Conservation (phyloP, 495 filamentous ascomycete genomes). For the Annulohypoxylon stygium region DNA sequence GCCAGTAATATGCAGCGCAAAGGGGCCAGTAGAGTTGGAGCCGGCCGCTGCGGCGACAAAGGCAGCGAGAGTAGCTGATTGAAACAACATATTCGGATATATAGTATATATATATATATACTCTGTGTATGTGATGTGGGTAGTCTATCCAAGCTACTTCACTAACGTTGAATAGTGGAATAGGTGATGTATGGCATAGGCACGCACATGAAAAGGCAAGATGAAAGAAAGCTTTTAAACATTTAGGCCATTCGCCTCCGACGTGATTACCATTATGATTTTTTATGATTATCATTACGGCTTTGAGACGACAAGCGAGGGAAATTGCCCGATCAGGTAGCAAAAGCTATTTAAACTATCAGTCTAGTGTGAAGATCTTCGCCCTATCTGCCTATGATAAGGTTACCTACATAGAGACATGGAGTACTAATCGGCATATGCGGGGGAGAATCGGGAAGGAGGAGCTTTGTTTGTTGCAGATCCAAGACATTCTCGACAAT, state of each 20-base stretch:
- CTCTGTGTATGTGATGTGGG: too few species aligned
- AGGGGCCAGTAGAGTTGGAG: constrained; percentile 42
- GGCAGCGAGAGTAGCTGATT: constrained; percentile 18
- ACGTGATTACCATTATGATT: constrained; percentile 19
- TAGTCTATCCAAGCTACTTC: background rate
- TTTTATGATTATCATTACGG: constrained; percentile 22
- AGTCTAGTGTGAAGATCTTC: background rate
- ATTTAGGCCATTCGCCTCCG: constrained; percentile 18
- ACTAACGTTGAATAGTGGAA: background rate
- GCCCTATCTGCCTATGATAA: constrained; percentile 10
- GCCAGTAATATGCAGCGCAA: constrained; percentile 41
- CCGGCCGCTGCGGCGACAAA: constrained; percentile 29
- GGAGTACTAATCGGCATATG: background rate
- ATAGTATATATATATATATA: background rate
- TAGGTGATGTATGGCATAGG: background rate
- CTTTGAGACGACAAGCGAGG: constrained; percentile 8
- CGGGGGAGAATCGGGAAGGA: constrained; percentile 13
- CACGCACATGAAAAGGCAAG: background rate
- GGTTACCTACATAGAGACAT: too few species aligned
- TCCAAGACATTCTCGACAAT: background rate
- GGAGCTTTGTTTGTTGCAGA: constrained; percentile 18
- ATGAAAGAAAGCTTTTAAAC: constrained; percentile 28
- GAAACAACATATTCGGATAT: constrained; percentile 26
- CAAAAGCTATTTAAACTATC: constrained; percentile 7
- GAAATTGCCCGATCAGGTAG: constrained; percentile 15